Evolutionary conservation across 805 yeast species (phyloP), one percentile per base, ranked within the genome.

Genomic region (Yarrowia bubula): DNA sequence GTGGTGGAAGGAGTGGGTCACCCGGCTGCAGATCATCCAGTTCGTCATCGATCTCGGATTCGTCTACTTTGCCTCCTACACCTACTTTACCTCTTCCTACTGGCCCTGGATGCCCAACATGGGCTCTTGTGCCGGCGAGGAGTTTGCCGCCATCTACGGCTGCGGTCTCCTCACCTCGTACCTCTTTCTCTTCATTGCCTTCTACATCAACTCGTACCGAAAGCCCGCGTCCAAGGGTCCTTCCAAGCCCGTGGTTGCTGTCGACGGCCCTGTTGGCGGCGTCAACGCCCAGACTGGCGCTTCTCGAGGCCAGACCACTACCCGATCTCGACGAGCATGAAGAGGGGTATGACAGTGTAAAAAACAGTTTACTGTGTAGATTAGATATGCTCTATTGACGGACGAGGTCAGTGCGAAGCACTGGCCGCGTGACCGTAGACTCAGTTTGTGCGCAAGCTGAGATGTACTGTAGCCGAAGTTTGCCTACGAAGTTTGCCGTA

Each of bases 1-100:
- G 64, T 92, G 98, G 98, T 93, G 99, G 99, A 93, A 95, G 80
- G 96, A 92, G 81, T 93, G 97, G 97, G 97, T 93, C 70, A 93
- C 99, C 65, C 84, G 96, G 70, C 87, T 90, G 82, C 99, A 93
- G 81, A 93, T 93, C 79, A 80, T 90, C 73, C 99, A 93, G 80
- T 93, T 93, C 75, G 79, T 93, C 70, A 82, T 93, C 74, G 99
- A 93, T 77, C 84, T 93, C 74, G 85, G 82, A 47, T 92, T 93
- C 75, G 96, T 95, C 69, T 95, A 92, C 82, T 92, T 90, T 77
- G 97, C 97, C 61, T 88, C 96, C 65, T 93, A 90, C 79, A 88
- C 97, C 68, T 92, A 88, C 80, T 91, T 89, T 75, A 92, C 95
- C 43, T 80, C 81, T 75, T 83, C 81, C 67, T 91, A 86, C 81